Conservation (phyloP, 345 rosid species). For the Populus alba region DNA sequence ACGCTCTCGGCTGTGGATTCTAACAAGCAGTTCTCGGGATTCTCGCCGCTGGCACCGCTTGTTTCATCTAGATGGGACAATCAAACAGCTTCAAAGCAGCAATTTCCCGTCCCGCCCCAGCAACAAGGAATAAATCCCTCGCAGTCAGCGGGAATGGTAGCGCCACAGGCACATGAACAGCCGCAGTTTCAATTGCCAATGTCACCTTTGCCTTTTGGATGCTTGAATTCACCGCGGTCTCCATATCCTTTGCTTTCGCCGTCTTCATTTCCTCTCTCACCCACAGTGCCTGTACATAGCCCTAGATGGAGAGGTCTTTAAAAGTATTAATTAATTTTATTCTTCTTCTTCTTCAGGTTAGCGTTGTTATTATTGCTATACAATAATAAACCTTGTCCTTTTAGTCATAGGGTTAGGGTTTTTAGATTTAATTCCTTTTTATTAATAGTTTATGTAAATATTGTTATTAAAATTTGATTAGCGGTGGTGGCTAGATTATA, state of each 20-base stretch:
- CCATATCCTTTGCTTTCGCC: slow-evolving; percentile 65
- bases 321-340: neutral
- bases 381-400: neutral
- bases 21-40: slow-evolving; percentile 55
- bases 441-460: slow-evolving; percentile 4
- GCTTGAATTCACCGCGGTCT: slow-evolving; percentile 72
- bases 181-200: slow-evolving; percentile 45
- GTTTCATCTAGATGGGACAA: slow-evolving; percentile 66
- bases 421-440: neutral
- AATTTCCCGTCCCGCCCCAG: slow-evolving; percentile 22
- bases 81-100: slow-evolving; percentile 28
- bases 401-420: neutral
- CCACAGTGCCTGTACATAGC: slow-evolving; percentile 69
- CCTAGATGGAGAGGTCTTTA: slow-evolving; percentile 61
- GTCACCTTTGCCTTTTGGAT: slow-evolving; percentile 61
- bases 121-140: slow-evolving; percentile 17
- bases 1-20: slow-evolving; percentile 45
- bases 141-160: slow-evolving; percentile 4
- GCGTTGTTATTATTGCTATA: neutral
- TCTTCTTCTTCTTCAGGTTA: slow-evolving; percentile 4
- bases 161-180: slow-evolving; percentile 7
- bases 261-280: slow-evolving; percentile 61
- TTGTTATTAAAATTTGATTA: neutral
- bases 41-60: slow-evolving; percentile 61
- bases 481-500: neutral